These are phyloP conservation scores for Aquilaria malaccensis DNA, from an alignment of 345 rosid genomes.

Conservation along the genomic window DNA sequence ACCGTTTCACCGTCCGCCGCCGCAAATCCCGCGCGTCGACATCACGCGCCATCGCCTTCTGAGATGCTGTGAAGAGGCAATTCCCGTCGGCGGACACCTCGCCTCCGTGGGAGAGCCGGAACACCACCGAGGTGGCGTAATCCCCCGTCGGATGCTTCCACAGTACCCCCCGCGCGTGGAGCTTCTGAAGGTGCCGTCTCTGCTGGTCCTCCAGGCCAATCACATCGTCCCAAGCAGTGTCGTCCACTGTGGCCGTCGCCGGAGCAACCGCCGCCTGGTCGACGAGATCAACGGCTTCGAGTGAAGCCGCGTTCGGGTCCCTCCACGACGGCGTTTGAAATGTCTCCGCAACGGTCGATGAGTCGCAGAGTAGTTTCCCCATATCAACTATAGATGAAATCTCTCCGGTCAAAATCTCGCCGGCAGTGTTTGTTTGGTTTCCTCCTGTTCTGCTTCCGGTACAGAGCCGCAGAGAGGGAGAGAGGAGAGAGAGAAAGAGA, in stretches of 20 bases:
- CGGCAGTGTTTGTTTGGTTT: not conserved
- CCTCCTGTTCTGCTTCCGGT: constrained; percentile 14
- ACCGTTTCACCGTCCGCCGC: constrained; percentile 63
- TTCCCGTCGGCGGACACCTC: constrained; percentile 94
- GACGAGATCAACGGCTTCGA: constrained; percentile 46
- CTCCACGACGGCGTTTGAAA: constrained; percentile 68
- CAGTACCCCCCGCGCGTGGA: constrained; percentile 72
- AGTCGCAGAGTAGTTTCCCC: constrained; percentile 84
- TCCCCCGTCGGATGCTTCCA: constrained; percentile 72
- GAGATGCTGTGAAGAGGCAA: constrained; percentile 93
- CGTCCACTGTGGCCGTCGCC: not conserved
- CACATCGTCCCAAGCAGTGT: constrained; percentile 69
- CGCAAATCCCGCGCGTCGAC: constrained; percentile 67
- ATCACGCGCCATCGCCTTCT: constrained; percentile 71
- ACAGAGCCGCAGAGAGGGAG: constrained; percentile 19
- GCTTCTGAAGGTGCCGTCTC: constrained; percentile 61
- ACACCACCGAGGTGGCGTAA: constrained; percentile 53
- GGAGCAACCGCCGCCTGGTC: constrained; percentile 25
- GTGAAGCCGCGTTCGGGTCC: constrained; percentile 32
- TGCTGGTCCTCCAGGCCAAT: constrained; percentile 87
- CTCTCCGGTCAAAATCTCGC: not conserved
- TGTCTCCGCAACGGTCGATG: constrained; percentile 54
- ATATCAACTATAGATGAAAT: constrained; percentile 19
- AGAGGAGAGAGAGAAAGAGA: constrained; percentile 12
- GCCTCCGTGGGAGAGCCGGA: constrained; percentile 83